phyloP scores from a whole-genome alignment of 768 basidiomycete genomes.

The Lactarius deliciosus region DNA sequence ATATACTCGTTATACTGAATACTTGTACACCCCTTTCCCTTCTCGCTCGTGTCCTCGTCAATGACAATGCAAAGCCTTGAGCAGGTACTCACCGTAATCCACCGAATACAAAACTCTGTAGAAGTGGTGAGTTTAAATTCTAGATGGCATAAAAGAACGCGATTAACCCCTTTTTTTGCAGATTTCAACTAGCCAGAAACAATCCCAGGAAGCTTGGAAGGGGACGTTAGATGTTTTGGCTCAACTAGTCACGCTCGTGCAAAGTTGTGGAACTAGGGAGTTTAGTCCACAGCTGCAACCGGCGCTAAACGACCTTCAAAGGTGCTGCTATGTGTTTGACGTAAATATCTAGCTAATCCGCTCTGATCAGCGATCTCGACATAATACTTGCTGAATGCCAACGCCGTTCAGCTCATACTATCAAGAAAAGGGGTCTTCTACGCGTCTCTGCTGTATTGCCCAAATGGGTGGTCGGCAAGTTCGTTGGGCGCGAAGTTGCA shows the following conservation, averaged over 20 bases:
- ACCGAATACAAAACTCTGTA: slow-evolving; percentile 11
- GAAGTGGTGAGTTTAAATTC: slow-evolving; percentile 14
- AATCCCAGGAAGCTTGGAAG: slow-evolving; percentile 13
- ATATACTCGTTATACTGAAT: slow-evolving; percentile 13
- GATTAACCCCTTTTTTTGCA: background rate
- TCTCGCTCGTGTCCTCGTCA: slow-evolving; percentile 5
- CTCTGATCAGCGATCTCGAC: slow-evolving; percentile 10
- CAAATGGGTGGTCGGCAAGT: slow-evolving; percentile 20
- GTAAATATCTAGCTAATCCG: background rate
- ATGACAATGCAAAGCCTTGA: slow-evolving; percentile 22
- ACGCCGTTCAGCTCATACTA: background rate
- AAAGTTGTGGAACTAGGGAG: background rate
- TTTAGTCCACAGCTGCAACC: slow-evolving; percentile 10
- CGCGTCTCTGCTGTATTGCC: slow-evolving; percentile 19
- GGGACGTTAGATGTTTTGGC: slow-evolving; percentile 3
- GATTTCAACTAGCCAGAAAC: slow-evolving; percentile 19
- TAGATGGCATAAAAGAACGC: background rate
- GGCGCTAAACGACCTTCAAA: slow-evolving; percentile 4
- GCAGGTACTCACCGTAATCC: slow-evolving; percentile 19
- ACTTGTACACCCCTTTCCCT: slow-evolving; percentile 5
- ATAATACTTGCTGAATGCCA: slow-evolving; percentile 7
- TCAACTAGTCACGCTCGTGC: slow-evolving; percentile 13
- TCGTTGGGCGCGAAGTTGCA: slow-evolving; percentile 2
- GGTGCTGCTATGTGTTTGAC: slow-evolving; percentile 3
- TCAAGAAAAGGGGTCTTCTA: slow-evolving; percentile 12